A percentile compares a stretch with the other conserved stretches of the same genome.
phyloP scores from a whole-genome alignment of 225 moss, liverwort and hornwort species.

The Marchantia paleacea region DNA sequence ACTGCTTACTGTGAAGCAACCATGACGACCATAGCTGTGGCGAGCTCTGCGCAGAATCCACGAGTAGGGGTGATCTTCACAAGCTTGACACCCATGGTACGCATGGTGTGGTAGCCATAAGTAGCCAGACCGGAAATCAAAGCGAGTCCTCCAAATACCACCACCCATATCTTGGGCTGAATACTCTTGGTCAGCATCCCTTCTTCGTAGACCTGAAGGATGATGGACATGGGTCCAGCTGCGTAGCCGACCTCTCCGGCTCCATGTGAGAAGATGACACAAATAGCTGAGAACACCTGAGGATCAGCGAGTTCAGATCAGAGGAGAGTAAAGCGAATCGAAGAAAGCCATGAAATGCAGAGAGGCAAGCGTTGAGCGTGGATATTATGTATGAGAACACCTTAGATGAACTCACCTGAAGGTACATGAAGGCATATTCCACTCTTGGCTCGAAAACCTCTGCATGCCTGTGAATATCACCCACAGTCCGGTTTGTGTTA shows the following conservation, averaged over 20 bases:
- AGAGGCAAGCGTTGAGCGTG: no score
- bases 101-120: constrained; percentile 29
- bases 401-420: constrained; percentile 19
- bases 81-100: constrained; percentile 37
- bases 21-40: constrained; percentile 33
- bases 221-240: constrained; percentile 28
- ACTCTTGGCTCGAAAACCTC: constrained; percentile 32
- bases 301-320: no score
- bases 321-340: no score
- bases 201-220: constrained; percentile 24
- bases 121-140: constrained; percentile 22
- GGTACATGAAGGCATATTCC: constrained; percentile 34
- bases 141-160: constrained; percentile 23
- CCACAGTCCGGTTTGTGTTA: constrained; percentile 19
- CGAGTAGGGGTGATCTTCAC: constrained; percentile 38
- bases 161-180: constrained; percentile 21
- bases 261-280: constrained; percentile 44
- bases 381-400: no score
- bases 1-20: constrained; percentile 26
- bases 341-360: no score
- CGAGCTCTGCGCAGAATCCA: constrained; percentile 34
- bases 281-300: constrained; percentile 37
- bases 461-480: constrained; percentile 23
- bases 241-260: constrained; percentile 40
- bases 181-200: constrained; percentile 28